These are phyloP conservation scores for Gamsiella multidivaricata DNA, from an alignment of 192 early-diverging fungal genomes.

Conservation along the genomic window DNA sequence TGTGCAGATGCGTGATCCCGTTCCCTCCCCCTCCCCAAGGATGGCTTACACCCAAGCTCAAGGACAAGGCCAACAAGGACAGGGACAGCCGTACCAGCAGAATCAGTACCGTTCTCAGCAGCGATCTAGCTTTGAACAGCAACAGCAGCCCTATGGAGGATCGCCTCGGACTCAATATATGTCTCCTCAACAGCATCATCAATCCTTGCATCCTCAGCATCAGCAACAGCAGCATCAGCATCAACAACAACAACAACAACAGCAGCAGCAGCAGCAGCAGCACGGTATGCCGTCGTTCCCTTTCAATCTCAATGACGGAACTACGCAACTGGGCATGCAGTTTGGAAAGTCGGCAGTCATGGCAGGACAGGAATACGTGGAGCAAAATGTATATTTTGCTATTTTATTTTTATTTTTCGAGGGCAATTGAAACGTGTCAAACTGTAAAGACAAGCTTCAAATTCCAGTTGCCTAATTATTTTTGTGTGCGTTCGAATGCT, in stretches of 20 bases:
- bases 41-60: slow-evolving; percentile 49
- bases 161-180: slow-evolving; percentile 39
- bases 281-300: slow-evolving; percentile 56
- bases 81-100: slow-evolving; percentile 31
- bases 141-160: slow-evolving; percentile 31
- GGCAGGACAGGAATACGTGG: slow-evolving; percentile 87
- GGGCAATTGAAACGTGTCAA: too few species aligned
- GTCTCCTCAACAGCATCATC: slow-evolving; percentile 35
- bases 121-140: slow-evolving; percentile 42
- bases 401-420: slow-evolving; percentile 11
- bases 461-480: neutral
- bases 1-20: slow-evolving; percentile 62
- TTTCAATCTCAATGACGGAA: slow-evolving; percentile 72
- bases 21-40: slow-evolving; percentile 58
- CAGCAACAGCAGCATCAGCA: slow-evolving; percentile 26
- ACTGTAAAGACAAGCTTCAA: neutral
- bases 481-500: neutral
- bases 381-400: slow-evolving; percentile 81
- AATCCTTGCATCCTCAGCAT: slow-evolving; percentile 19
- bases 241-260: slow-evolving; percentile 26
- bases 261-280: slow-evolving; percentile 37
- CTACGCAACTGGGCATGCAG: slow-evolving; percentile 95
- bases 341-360: slow-evolving; percentile 86
- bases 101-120: slow-evolving; percentile 54
- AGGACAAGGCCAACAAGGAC: slow-evolving; percentile 14